Base-by-base conservation (phyloP, 73 alveolate species). In the Paramecium tetraurelia region DNA sequence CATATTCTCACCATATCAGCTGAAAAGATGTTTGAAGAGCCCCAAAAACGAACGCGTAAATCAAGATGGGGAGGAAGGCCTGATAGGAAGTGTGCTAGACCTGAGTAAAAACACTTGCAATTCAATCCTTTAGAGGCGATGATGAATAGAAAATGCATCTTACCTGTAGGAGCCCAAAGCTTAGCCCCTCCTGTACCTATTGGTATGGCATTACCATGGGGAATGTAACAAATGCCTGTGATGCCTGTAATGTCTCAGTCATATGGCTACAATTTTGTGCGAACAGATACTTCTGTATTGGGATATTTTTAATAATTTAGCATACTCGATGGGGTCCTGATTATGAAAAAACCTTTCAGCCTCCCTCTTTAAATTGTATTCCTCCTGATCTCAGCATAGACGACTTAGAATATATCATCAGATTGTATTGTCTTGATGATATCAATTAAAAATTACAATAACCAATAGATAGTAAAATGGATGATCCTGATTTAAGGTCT, bases 401-500 rank as follows among this genome's bases (percentile, higher is more conserved):
- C 75, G 95, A 93, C 57, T 80, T 93, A 92, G 97, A 97, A 94
- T 87, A 95, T 88, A 85, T 96, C 41, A 94, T 96, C 59, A 89
- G 99, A 68, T 92, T 96, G 59, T 97, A 96, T 76, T 93, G 99
- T 92, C 93, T 98, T 44, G 99, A 98, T 83, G 99, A 98, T 85
- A 93, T 98, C 7, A 93, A 96, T 75, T 93, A 95, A 86, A 97
- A 99, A 95, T 76, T 98, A 59, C 94, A 97, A 38, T 93, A 96
- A 18, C 95, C 97, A 8, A 71, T 89, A 14, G 98, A 96, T 75
- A 95, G 77, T 59, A 97, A 97, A 33, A 95, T 92, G 86, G 98
- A 97, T 93, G 99, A 98, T 95, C 94, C 96, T 29, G 99, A 98
- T 72, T 86, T 98, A 58, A 93, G 99, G 77, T 95, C 99, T 11